Conservation (phyloP, 164 flowering plant species). For the Euptelea pleiosperma region DNA sequence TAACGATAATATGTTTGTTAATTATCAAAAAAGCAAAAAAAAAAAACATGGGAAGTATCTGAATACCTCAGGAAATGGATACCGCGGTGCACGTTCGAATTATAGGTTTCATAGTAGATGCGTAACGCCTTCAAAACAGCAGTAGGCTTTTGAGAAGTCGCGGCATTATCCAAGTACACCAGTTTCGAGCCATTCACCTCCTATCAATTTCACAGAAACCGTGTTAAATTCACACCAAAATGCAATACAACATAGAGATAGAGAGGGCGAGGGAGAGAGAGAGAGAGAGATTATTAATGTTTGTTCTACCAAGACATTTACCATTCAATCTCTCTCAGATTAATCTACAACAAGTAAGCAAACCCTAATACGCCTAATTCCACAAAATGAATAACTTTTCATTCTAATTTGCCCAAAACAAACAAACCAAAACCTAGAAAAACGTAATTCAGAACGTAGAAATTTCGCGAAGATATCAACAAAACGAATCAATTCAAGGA, state of each 20-base stretch:
- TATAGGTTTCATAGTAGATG: slow-evolving; percentile 63
- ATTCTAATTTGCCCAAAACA: not conserved
- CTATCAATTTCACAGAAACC: slow-evolving; percentile 26
- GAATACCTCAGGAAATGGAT: slow-evolving; percentile 79
- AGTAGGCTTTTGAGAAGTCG: slow-evolving; percentile 93
- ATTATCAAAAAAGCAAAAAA: not conserved
- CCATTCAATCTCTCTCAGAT: not conserved
- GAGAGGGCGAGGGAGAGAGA: too few species aligned
- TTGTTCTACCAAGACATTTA: not conserved
- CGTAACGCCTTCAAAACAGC: slow-evolving; percentile 64
- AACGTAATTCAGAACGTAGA: not conserved
- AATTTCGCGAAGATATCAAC: not conserved
- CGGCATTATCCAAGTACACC: slow-evolving; percentile 93
- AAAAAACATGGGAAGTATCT: not conserved
- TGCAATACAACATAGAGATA: not conserved
- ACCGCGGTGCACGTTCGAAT: slow-evolving; percentile 95
- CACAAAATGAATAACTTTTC: not conserved
- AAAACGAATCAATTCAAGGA: not conserved
- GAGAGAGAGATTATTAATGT: too few species aligned
- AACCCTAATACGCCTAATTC: not conserved
- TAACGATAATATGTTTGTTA: too few species aligned
- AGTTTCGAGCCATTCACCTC: slow-evolving; percentile 76
- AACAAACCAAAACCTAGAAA: not conserved
- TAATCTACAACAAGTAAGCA: not conserved
- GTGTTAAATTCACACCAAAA: not conserved